phyloP scores from a whole-genome alignment of 2,329 filamentous ascomycete genomes.

The Cladosporium velox region DNA sequence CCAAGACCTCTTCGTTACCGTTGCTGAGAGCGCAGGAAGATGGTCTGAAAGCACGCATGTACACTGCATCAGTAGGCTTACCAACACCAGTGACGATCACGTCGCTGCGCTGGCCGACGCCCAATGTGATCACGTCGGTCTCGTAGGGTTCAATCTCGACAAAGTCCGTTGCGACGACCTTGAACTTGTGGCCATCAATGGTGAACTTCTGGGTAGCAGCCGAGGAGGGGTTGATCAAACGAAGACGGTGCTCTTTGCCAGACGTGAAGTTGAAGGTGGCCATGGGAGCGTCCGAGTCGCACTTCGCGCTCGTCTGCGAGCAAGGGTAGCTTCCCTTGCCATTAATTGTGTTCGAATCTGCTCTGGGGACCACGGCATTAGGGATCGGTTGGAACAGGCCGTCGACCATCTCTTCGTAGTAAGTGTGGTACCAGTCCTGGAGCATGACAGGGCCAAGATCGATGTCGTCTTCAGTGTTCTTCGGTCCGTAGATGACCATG shows the following conservation, averaged over 20 bases:
- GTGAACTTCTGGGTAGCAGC: conserved; percentile 46
- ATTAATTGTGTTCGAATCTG: conserved; percentile 38
- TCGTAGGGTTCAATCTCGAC: conserved; percentile 46
- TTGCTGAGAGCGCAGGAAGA: conserved; percentile 43
- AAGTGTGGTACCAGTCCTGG: conserved; percentile 38
- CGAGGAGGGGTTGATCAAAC: conserved; percentile 47
- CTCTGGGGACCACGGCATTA: conserved; percentile 24
- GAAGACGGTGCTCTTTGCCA: conserved; percentile 45
- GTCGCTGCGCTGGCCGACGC: conserved; percentile 46
- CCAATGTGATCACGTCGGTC: conserved; percentile 43
- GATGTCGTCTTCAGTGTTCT: conserved; percentile 30
- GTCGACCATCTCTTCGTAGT: conserved; percentile 30
- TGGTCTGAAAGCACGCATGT: conserved; percentile 25
- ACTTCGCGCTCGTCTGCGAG: conserved; percentile 28
- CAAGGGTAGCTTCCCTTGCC: conserved; percentile 37
- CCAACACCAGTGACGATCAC: conserved; percentile 40
- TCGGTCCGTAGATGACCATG: conserved; percentile 38
- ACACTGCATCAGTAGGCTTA: conserved; percentile 24
- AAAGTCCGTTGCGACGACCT: conserved; percentile 47
- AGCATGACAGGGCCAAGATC: conserved; percentile 37
- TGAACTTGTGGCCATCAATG: conserved; percentile 48
- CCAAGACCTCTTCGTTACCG: conserved; percentile 49
- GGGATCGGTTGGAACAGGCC: conserved; percentile 23
- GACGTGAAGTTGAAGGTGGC: conserved; percentile 44
- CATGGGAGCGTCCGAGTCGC: conserved; percentile 30